Conservation (phyloP, 2,329 filamentous ascomycete species). For the Orbilia oligospora region DNA sequence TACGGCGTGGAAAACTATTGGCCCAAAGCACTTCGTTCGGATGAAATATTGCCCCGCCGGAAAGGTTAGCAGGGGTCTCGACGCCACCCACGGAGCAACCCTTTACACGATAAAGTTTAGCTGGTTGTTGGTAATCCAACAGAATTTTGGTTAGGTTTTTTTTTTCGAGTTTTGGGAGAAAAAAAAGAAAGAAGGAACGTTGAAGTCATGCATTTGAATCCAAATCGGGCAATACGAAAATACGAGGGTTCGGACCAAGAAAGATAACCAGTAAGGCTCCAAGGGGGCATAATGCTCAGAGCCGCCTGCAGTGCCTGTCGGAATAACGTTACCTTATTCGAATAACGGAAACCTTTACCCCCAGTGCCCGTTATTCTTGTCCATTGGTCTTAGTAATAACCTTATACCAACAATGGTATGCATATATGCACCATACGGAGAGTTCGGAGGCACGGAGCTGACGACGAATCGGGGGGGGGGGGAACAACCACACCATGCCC, state of each 20-base stretch:
- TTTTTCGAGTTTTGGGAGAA: neutral
- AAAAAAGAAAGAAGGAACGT: slow-evolving; percentile 4
- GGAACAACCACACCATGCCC: slow-evolving; percentile 12
- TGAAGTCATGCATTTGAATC: slow-evolving; percentile 13
- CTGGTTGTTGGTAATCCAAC: neutral
- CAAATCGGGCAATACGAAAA: slow-evolving; percentile 51
- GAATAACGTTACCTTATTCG: slow-evolving; percentile 44
- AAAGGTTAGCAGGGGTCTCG: neutral
- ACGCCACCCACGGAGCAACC: slow-evolving; percentile 56
- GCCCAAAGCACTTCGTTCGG: slow-evolving; percentile 29
- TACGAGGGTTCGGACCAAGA: slow-evolving; percentile 32
- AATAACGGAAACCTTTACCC: slow-evolving; percentile 27
- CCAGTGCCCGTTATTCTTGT: slow-evolving; percentile 1
- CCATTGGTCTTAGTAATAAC: slow-evolving; percentile 41
- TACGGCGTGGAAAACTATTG: neutral
- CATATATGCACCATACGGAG: slow-evolving; percentile 15
- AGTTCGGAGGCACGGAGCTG: slow-evolving; percentile 38
- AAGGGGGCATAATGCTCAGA: slow-evolving; percentile 18
- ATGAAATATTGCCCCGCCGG: slow-evolving; percentile 55
- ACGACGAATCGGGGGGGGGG: slow-evolving; percentile 31
- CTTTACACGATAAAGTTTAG: slow-evolving; percentile 36
- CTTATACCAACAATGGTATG: slow-evolving; percentile 18
- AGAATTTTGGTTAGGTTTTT: neutral
- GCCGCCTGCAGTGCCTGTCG: neutral
- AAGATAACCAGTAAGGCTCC: slow-evolving; percentile 19